These are phyloP conservation scores for Agaricus bisporus DNA, from an alignment of 768 basidiomycete species.

Conservation along the genomic window DNA sequence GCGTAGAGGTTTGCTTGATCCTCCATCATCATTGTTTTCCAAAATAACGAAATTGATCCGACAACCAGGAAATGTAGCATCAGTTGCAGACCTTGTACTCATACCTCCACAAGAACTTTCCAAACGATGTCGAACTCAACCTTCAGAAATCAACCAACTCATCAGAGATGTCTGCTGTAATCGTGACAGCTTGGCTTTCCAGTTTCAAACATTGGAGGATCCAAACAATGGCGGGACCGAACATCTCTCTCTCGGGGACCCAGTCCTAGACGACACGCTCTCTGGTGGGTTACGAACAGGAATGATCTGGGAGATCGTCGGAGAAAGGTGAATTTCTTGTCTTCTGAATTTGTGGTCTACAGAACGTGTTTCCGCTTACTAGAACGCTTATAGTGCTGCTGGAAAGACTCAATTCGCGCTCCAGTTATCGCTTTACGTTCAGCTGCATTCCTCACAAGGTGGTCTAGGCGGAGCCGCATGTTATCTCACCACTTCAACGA, in stretches of 20 bases:
- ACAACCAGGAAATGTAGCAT: slow-evolving; percentile 40
- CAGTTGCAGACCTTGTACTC: slow-evolving; percentile 45
- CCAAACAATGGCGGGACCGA: slow-evolving; percentile 31
- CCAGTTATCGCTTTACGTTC: slow-evolving; percentile 74
- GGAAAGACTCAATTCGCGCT: slow-evolving; percentile 94
- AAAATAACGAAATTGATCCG: not conserved
- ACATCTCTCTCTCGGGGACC: slow-evolving; percentile 71
- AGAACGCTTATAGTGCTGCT: slow-evolving; percentile 54
- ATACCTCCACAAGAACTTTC: slow-evolving; percentile 45
- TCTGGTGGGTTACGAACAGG: slow-evolving; percentile 78
- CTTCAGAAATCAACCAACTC: slow-evolving; percentile 42
- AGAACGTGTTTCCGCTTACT: not conserved
- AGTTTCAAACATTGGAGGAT: slow-evolving; percentile 34
- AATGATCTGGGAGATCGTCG: slow-evolving; percentile 82
- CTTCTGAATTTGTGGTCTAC: no score
- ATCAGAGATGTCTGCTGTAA: slow-evolving; percentile 43
- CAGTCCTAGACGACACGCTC: slow-evolving; percentile 55
- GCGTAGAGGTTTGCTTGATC: slow-evolving; percentile 23
- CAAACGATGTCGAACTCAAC: slow-evolving; percentile 46
- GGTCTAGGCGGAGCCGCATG: slow-evolving; percentile 66
- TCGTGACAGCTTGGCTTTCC: slow-evolving; percentile 23
- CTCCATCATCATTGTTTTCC: not conserved
- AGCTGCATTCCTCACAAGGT: slow-evolving; percentile 51
- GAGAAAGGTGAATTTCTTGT: slow-evolving; percentile 70
- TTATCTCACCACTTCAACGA: slow-evolving; percentile 71